Percentiles rank a stretch among this genome's conserved stretches.
phyloP scores from a whole-genome alignment of 345 rosid genomes.

The Aethionema arabicum region DNA sequence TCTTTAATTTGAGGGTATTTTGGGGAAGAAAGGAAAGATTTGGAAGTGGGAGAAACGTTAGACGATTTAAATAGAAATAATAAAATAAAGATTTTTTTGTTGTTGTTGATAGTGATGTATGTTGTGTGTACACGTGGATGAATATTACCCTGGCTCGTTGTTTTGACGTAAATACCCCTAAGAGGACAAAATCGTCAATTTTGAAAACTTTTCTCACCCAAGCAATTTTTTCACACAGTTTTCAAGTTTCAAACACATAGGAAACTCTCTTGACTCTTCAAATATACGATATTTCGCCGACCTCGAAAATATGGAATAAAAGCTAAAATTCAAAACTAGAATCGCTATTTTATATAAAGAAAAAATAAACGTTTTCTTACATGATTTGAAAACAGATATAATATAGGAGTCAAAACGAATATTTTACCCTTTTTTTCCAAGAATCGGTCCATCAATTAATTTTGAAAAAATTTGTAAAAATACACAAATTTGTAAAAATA shows the following conservation, averaged over 20 bases:
- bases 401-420: too few relatives aligned
- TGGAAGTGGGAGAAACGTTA: conserved; percentile 24
- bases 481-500: background rate
- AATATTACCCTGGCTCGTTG: conserved; percentile 13
- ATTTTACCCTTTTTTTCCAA: too few relatives aligned
- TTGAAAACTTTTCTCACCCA: conserved; percentile 18
- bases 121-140: conserved; percentile 35
- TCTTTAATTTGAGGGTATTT: background rate
- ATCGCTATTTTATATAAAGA: too few relatives aligned
- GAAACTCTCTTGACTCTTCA: conserved; percentile 1
- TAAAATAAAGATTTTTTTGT: conserved; percentile 11
- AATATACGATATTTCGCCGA: too few relatives aligned
- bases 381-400: too few relatives aligned
- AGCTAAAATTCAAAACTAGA: too few relatives aligned
- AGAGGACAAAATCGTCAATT: conserved; percentile 11
- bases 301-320: too few relatives aligned
- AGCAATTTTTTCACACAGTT: conserved; percentile 22
- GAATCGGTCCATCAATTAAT: background rate
- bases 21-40: conserved; percentile 20
- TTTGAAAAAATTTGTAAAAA: background rate
- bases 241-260: conserved; percentile 13
- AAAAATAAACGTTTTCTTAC: too few relatives aligned
- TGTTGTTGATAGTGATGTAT: conserved; percentile 15
- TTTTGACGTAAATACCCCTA: conserved; percentile 35
- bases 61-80: conserved; percentile 27